These are phyloP conservation scores for Aspergillus glaucus DNA, from an alignment of 2,329 filamentous ascomycete genomes.

Conservation along the genomic window DNA sequence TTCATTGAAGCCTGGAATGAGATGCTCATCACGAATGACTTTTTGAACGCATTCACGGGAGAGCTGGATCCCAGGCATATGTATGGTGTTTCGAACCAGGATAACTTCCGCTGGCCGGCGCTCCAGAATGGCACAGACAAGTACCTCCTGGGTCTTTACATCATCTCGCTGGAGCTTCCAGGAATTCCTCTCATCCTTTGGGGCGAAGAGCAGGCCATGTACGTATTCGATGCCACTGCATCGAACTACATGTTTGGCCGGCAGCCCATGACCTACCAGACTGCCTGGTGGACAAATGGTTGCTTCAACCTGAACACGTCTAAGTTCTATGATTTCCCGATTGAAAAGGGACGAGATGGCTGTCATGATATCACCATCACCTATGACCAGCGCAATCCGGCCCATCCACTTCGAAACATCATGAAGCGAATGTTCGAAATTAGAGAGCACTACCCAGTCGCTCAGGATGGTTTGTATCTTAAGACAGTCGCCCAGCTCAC, in stretches of 20 bases:
- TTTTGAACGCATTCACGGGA: constrained; percentile 55
- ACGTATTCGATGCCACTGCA: constrained; percentile 58
- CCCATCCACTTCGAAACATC: constrained; percentile 55
- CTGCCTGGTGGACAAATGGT: constrained; percentile 59
- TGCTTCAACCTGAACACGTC: constrained; percentile 54
- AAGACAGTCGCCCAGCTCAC: constrained; percentile 54
- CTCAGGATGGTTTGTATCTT: constrained; percentile 55
- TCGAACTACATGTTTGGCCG: constrained; percentile 61
- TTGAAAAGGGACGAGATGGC: constrained; percentile 48
- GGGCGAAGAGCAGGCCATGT: constrained; percentile 63
- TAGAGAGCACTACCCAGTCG: constrained; percentile 49
- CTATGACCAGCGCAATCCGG: constrained; percentile 58
- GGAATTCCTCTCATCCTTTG: constrained; percentile 56
- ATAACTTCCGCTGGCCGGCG: constrained; percentile 59
- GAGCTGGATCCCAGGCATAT: constrained; percentile 59
- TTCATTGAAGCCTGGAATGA: constrained; percentile 52
- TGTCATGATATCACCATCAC: constrained; percentile 53
- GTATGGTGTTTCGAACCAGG: constrained; percentile 60
- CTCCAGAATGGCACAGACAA: constrained; percentile 52
- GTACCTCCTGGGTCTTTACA: constrained; percentile 52
- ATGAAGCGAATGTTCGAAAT: constrained; percentile 58
- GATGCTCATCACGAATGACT: constrained; percentile 53
- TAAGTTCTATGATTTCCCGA: constrained; percentile 54
- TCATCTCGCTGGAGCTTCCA: constrained; percentile 55
- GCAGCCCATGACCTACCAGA: constrained; percentile 55